Evolutionary conservation across 495 filamentous ascomycete species (phyloP), one percentile per base, ranked within the genome.

Genomic region (Aspergillus indologenus): DNA sequence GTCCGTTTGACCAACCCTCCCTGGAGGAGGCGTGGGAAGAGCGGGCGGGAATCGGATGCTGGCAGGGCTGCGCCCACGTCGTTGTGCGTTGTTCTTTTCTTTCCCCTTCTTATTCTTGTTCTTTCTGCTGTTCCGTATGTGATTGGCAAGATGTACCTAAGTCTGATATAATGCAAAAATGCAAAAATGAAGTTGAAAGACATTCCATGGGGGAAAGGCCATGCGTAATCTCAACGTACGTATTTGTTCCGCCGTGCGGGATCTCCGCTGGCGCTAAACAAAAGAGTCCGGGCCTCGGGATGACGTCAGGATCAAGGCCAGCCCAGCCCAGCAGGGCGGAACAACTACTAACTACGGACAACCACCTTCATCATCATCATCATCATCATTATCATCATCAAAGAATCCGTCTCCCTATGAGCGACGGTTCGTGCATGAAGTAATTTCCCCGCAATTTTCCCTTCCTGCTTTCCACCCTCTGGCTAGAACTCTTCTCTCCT

Each of bases 1-100:
- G 63, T 42, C n/a, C 50, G 45, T 60, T 65, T 61, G 53, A 56
- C 67, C 26, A 29, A 29, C 59, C 22, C 18, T 60, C 62, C 61
- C 62, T 55, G 66, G 53, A 45, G 61, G 58, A 53, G 45, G 52
- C 21, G 50, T 62, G 61, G 62, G 65, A n/a, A n/a, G n/a, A 62
- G 61, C 64, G 46, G 59, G 21, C 61, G 67, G 68, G 74, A 79
- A 80, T 63, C 47, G 57, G 78, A 76, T 83, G 78, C 79, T 74
- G 79, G 79, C 3, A 45, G 57, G 66, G 62, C 63, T 60, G 65
- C 54, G 57, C 61, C 60, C 58, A 45, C 14, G 43, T 54, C 40
- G 51, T n/a, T n/a, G n/a, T 60, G 54, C 34, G 20, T 62, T 65
- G 53, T 58, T 57, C 31, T 57, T 65, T 45, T 53, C 34, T 59